These are phyloP conservation scores for Aspergillus aculeatinus DNA, from an alignment of 2,329 filamentous ascomycete species.

Conservation along the genomic window DNA sequence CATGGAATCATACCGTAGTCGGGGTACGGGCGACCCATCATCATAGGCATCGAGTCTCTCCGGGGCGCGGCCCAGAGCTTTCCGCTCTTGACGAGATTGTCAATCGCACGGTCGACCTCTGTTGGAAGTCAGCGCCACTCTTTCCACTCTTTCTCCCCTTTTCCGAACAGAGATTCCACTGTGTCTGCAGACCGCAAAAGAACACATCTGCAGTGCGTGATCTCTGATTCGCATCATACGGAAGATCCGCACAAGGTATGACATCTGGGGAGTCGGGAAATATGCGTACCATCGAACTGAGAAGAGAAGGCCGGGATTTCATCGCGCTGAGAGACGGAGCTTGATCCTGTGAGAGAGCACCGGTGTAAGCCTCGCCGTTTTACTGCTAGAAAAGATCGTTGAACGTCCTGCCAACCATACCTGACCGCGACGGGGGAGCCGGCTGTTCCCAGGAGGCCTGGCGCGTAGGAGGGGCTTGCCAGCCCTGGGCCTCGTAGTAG, in stretches of 20 bases:
- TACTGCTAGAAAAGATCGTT: conserved; percentile 18
- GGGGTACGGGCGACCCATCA: conserved; percentile 58
- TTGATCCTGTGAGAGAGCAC: conserved; percentile 58
- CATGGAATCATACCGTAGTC: conserved; percentile 58
- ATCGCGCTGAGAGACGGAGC: conserved; percentile 70
- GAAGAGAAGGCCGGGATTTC: conserved; percentile 76
- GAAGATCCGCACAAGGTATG: neutral
- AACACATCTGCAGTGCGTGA: neutral
- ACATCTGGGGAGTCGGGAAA: neutral
- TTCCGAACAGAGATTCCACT: neutral
- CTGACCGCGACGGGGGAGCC: conserved; percentile 69
- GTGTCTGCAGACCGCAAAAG: neutral
- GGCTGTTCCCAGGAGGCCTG: conserved; percentile 73
- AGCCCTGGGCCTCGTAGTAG: conserved; percentile 68
- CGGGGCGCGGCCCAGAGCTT: conserved; percentile 77
- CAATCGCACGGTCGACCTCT: conserved; percentile 96
- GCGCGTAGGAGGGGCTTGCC: conserved; percentile 58
- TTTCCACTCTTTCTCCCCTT: neutral
- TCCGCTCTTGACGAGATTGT: conserved; percentile 94
- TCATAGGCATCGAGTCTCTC: conserved; percentile 74
- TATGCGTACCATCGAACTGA: conserved; percentile 79
- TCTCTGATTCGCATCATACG: neutral
- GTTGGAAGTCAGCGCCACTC: conserved; percentile 29
- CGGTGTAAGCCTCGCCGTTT: conserved; percentile 16
- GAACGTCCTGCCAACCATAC: conserved; percentile 45